Conservation (phyloP, 2,329 filamentous ascomycete genomes). For the Cryoendolithus antarcticus region DNA sequence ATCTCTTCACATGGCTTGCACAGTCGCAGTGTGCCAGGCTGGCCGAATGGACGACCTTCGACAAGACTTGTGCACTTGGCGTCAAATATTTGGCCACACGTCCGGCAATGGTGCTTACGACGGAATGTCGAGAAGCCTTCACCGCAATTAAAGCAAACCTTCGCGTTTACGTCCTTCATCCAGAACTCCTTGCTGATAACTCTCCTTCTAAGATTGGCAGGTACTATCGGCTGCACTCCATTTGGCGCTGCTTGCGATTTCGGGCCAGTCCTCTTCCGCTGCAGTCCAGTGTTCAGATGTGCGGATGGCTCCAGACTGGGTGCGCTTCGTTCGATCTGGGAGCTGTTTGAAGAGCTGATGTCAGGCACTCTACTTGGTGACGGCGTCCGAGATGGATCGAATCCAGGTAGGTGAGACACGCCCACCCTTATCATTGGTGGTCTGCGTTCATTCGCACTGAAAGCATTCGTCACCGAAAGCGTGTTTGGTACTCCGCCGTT, state of each 20-base stretch:
- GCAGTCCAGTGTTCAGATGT: conserved; percentile 17
- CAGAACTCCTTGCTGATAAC: conserved; percentile 92
- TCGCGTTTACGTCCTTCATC: conserved; percentile 98
- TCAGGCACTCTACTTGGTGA: conserved; percentile 18
- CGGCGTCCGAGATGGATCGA: conserved; percentile 32
- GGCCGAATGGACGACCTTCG: conserved; percentile 74
- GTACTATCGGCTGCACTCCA: conserved; percentile 13
- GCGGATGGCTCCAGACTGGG: conserved; percentile 12
- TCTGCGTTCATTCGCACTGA: conserved; percentile 6
- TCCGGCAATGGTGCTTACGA: conserved; percentile 90
- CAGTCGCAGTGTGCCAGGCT: conserved; percentile 70
- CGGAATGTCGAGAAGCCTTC: conserved; percentile 86
- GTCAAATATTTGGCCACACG: conserved; percentile 96
- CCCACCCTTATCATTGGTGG: conserved; percentile 31
- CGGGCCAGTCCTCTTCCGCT: conserved; percentile 13
- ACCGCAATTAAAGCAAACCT: conserved; percentile 89
- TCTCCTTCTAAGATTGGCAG: conserved; percentile 64
- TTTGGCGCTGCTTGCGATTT: conserved; percentile 14
- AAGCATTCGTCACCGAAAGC: no score
- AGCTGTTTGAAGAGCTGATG: conserved; percentile 14
- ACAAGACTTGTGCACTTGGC: conserved; percentile 92
- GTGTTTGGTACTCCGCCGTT: no score
- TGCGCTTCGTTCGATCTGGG: conserved; percentile 4
- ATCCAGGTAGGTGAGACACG: conserved; percentile 36
- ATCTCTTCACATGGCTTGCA: conserved; percentile 88